phyloP scores from a whole-genome alignment of 306 rosid species.

The Cicer arietinum region DNA sequence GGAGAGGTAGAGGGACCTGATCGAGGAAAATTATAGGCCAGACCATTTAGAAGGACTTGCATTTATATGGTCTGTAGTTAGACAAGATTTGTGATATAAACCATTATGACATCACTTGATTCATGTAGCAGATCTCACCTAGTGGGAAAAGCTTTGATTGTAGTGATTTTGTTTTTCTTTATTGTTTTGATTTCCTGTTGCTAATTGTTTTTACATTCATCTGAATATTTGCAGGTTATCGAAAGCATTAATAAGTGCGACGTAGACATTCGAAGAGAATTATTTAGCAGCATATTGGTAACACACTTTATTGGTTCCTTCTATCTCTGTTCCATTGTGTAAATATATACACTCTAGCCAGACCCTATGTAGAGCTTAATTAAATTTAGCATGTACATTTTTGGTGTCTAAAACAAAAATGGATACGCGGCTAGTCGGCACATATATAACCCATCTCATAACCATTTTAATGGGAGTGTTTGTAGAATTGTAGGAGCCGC shows the following conservation, averaged over 20 bases:
- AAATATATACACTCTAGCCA: background rate
- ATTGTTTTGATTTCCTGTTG: slow-evolving; percentile 20
- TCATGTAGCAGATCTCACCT: background rate
- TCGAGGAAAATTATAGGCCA: background rate
- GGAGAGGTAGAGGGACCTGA: background rate
- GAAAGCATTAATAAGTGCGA: slow-evolving; percentile 97
- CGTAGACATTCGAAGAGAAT: slow-evolving; percentile 95
- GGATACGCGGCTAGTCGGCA: background rate
- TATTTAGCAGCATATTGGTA: slow-evolving; percentile 98
- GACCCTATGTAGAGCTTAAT: slow-evolving; percentile 21
- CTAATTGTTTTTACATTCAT: slow-evolving; percentile 38
- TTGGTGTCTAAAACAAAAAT: slow-evolving; percentile 8
- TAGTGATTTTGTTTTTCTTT: slow-evolving; percentile 14
- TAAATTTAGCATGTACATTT: slow-evolving; percentile 22
- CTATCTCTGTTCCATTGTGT: slow-evolving; percentile 22
- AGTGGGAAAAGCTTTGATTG: background rate
- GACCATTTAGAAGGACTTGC: background rate
- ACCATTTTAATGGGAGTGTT: slow-evolving; percentile 10
- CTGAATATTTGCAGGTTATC: slow-evolving; percentile 69
- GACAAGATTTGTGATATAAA: background rate
- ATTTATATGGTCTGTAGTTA: background rate
- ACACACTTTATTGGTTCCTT: slow-evolving; percentile 31
- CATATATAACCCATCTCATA: background rate
- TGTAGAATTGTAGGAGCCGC: background rate
- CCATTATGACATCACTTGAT: background rate